phyloP scores from a whole-genome alignment of 306 rosid species.

The Vigna nakashimae region DNA sequence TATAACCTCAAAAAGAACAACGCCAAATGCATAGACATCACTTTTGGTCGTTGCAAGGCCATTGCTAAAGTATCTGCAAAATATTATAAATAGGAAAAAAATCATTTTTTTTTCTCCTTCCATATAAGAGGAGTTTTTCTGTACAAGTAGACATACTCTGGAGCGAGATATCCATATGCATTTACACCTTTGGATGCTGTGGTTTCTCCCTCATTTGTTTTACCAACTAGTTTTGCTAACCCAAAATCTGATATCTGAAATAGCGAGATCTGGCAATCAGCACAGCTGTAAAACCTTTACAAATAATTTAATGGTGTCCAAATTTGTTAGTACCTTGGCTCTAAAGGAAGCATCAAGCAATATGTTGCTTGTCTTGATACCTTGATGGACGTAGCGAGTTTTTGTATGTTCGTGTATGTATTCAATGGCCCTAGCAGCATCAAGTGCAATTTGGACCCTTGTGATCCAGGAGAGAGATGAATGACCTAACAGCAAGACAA shows the following conservation, averaged over 20 bases:
- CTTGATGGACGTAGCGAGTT: constrained; percentile 92
- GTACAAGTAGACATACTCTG: constrained; percentile 75
- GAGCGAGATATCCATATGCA: constrained; percentile 95
- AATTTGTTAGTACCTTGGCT: constrained; percentile 68
- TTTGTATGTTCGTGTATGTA: constrained; percentile 97
- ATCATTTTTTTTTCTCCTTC: neutral
- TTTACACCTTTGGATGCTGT: constrained; percentile 88
- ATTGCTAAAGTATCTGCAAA: constrained; percentile 83
- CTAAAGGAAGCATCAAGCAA: constrained; percentile 86
- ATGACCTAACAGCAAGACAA: constrained; percentile 65
- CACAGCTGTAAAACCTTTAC: constrained; percentile 7
- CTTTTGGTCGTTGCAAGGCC: constrained; percentile 93
- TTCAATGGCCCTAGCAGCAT: constrained; percentile 96
- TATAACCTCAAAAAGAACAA: constrained; percentile 87
- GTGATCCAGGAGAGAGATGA: constrained; percentile 95
- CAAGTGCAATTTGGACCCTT: constrained; percentile 94
- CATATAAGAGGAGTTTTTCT: constrained; percentile 12
- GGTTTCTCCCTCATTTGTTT: constrained; percentile 76
- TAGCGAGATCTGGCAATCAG: constrained; percentile 21
- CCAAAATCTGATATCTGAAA: constrained; percentile 95
- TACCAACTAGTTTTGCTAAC: constrained; percentile 89
- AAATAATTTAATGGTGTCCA: neutral
- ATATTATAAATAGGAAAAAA: constrained; percentile 1
- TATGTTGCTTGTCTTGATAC: constrained; percentile 97
- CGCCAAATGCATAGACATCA: constrained; percentile 95